Evolutionary conservation across 371 early-diverging fungal genomes (phyloP).

Genomic region (Dichotomocladium elegans): DNA sequence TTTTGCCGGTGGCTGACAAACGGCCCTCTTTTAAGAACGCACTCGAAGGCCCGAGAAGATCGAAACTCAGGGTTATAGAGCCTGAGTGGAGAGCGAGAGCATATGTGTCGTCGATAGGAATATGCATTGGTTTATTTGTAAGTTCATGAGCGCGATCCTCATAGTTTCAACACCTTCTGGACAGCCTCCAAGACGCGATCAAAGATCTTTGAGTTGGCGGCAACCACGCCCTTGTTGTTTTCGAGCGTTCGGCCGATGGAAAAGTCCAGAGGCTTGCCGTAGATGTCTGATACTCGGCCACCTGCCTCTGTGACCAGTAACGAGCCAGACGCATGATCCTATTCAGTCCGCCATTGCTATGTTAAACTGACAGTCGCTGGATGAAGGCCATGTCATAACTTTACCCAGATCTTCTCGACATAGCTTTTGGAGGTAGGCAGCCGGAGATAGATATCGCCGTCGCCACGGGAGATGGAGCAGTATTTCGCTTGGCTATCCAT

Average conservation of each 20-base stretch:
- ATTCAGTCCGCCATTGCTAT: slow-evolving; percentile 1
- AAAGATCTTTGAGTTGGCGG: slow-evolving; percentile 67
- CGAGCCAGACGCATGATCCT: slow-evolving; percentile 94
- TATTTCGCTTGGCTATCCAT: slow-evolving; percentile 97
- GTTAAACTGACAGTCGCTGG: not conserved
- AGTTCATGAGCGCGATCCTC: too few relatives aligned
- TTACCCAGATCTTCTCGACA: slow-evolving; percentile 95
- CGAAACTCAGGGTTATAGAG: too few relatives aligned
- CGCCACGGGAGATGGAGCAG: slow-evolving; percentile 79
- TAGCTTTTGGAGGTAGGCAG: slow-evolving; percentile 78
- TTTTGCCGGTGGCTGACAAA: too few relatives aligned
- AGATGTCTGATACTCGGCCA: slow-evolving; percentile 82
- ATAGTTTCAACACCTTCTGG: slow-evolving; percentile 47
- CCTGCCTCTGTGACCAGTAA: slow-evolving; percentile 94
- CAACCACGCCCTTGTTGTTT: slow-evolving; percentile 88
- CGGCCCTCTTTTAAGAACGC: too few relatives aligned
- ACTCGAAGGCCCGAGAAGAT: too few relatives aligned
- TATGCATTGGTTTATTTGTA: too few relatives aligned
- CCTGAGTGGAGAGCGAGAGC: too few relatives aligned
- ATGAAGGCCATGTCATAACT: not conserved
- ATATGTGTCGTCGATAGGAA: too few relatives aligned
- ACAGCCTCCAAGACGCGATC: slow-evolving; percentile 65
- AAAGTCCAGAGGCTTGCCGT: slow-evolving; percentile 87
- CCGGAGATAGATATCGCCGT: slow-evolving; percentile 89
- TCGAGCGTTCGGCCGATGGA: slow-evolving; percentile 79